Evolutionary conservation across 805 yeast genomes (phyloP).

Genomic region (Wickerhamiella galacta): DNA sequence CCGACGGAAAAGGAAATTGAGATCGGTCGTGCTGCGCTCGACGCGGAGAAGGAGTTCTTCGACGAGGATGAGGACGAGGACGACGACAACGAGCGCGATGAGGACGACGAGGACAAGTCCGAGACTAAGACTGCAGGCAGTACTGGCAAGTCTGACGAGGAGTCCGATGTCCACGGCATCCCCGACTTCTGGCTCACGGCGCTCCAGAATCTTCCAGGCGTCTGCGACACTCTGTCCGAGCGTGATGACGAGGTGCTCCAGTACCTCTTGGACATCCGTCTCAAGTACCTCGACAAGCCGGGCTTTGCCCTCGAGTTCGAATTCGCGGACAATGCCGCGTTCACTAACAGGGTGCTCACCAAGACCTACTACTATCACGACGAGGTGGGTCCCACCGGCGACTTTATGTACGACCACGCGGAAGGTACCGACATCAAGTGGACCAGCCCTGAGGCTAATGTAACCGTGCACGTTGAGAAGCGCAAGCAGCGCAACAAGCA

Average conservation of each 20-base stretch:
- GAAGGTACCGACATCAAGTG: conserved; percentile 79
- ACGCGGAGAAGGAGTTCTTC: conserved; percentile 31
- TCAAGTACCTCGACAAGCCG: conserved; percentile 64
- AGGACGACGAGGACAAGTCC: conserved; percentile 15
- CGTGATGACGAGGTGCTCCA: conserved; percentile 75
- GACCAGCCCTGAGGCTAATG: conserved; percentile 64
- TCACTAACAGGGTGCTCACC: conserved; percentile 52
- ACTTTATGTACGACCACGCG: conserved; percentile 92
- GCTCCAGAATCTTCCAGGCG: conserved; percentile 64
- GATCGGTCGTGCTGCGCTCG: conserved; percentile 58
- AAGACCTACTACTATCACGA: conserved; percentile 90
- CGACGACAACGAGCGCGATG: conserved; percentile 27
- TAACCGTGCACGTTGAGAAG: conserved; percentile 75
- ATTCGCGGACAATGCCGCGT: conserved; percentile 59
- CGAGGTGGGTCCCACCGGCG: conserved; percentile 87
- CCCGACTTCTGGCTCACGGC: conserved; percentile 97
- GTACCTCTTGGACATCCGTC: conserved; percentile 48
- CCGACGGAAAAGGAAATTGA: conserved; percentile 67
- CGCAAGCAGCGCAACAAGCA: conserved; percentile 93
- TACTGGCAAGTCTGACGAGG: conserved; percentile 29
- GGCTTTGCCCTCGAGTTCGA: conserved; percentile 81
- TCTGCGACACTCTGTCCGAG: conserved; percentile 73
- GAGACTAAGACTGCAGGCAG: conserved; percentile 20
- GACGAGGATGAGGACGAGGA: conserved; percentile 29
- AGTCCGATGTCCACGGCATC: conserved; percentile 46